Conservation (phyloP, 177 flowering plant species). For the Vitis hybrid region DNA sequence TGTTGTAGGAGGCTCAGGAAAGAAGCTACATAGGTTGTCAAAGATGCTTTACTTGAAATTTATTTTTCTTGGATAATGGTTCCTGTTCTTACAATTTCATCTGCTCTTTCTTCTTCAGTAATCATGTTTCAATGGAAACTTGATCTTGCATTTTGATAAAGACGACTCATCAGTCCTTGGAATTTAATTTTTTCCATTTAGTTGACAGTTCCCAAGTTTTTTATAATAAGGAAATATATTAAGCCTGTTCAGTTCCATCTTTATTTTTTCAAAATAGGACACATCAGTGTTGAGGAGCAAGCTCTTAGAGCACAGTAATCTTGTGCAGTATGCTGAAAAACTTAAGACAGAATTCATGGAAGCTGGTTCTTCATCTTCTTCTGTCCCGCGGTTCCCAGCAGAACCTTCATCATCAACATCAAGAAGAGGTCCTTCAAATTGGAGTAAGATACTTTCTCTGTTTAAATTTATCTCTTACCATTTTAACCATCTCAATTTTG, state of each 20-base stretch:
- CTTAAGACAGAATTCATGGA: conserved; percentile 54
- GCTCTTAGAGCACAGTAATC: conserved; percentile 61
- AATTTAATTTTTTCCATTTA: too few relatives aligned
- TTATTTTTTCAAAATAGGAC: conserved; percentile 42
- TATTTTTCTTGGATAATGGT: too few relatives aligned
- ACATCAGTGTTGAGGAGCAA: conserved; percentile 68
- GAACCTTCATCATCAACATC: conserved; percentile 62
- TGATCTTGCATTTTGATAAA: too few relatives aligned
- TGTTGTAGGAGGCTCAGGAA: too few relatives aligned
- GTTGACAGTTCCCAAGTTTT: too few relatives aligned
- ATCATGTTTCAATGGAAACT: too few relatives aligned
- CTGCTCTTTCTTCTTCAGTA: too few relatives aligned
- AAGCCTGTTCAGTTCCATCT: background rate
- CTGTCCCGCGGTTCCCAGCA: conserved; percentile 35
- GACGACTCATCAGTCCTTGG: too few relatives aligned
- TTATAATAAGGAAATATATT: background rate
- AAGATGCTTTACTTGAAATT: too few relatives aligned
- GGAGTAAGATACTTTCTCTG: conserved; percentile 52
- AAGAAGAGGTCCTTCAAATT: conserved; percentile 47
- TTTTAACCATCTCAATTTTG: background rate
- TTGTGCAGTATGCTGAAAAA: conserved; percentile 65
- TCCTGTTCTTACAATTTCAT: too few relatives aligned
- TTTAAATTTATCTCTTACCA: background rate
- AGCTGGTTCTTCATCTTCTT: conserved; percentile 48
- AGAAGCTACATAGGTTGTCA: too few relatives aligned